Base-by-base conservation (phyloP, 352 stramenopile species). In the Phytophthora pisi region DNA sequence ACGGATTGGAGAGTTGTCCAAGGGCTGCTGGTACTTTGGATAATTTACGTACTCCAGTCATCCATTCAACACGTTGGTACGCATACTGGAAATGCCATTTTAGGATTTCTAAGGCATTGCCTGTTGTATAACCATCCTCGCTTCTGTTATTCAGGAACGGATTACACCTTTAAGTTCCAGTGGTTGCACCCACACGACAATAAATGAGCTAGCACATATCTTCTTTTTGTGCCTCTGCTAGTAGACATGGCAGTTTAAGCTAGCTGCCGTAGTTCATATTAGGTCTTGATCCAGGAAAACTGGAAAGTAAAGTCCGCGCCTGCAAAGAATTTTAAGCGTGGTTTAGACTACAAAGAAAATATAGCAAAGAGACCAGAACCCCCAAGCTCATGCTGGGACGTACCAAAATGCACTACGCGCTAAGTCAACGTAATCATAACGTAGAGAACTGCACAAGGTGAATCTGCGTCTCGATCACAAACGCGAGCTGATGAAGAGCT, bases 391-490 rank as follows among this genome's bases (percentile, higher is more conserved):
- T 42, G 11, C 8, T 31, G 15, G 40, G 3, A 50, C 50, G 5
- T 56, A 42, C 50, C 50, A 24, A 56, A 43, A 26, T 56, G 50
- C 7, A 58, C 51, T 6, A 58, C 30, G 2, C 31, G 51, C 15
- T 23, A 58, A 8, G 30, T 47, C n/a, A 58, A 46, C 2, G 51
- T 47, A 8, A 58, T 57, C 4, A 69, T 20, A 8, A 64, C 24
- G 38, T 57, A 75, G 1, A 64, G 23, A 9, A 67, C 2, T 69
- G 68, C 28, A 76, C 53, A 5, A 49, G 54, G 13, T 26, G 46
- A 36, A 46, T 20, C 20, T 57, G 68, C 5, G 54, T 69, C 24
- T 76, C 58, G 4, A 76, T 46, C 24, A 72, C 68, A 30, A 76
- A 56, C n/a, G 50, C 50, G 50, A 56, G 28, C n/a, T 56, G 28